Base-by-base conservation (phyloP, 225 moss, liverwort and hornwort species). In the Physcomitrellopsis africana region DNA sequence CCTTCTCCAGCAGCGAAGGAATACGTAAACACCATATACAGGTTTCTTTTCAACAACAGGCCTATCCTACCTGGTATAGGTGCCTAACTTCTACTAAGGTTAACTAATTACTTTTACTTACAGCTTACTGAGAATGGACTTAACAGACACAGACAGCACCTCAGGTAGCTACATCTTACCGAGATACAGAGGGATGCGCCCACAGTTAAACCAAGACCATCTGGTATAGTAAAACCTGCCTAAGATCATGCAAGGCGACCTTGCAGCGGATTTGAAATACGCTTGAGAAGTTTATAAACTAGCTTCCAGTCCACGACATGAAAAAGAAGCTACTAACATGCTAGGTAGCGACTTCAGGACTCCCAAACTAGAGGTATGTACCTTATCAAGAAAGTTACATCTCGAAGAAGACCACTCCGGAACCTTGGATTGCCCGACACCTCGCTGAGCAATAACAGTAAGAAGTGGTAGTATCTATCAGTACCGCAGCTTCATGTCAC, bases 401-500 rank as follows among this genome's bases (percentile, higher is more conserved):
- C 32, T 37, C 32, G 32, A 37, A 37, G 32, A 37, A 5, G 32
- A 37, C 32, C 32, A 37, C 7, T 37, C 32, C 32, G 32, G 32
- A 37, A 37, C 32, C 7, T 4, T 37, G 4, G 32, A 37, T 7
- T 75, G 63, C 32, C 79, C 72, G 61, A 70, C 43, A 75, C 42
- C 22, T 68, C 68, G 42, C 60, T n/a, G 42, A 47, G 32, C 1
- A 18, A 52, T 53, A 42, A 74, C 49, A 61, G 69, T 37, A 68
- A 49, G 51, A 52, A 65, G 66, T 15, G 59, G 57, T 37, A 65
- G 15, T 32, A 24, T 20, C 55, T 78, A 82, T 58, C 70, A 76
- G 79, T 83, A 89, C 51, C 85, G 73, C 45, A 85, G 22, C 67
- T 37, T 37, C 32, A 89, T 69, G 49, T 89, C 85, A 75, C 81